phyloP scores from a whole-genome alignment of 768 basidiomycete species.

The Symmetrospora coprosmae region DNA sequence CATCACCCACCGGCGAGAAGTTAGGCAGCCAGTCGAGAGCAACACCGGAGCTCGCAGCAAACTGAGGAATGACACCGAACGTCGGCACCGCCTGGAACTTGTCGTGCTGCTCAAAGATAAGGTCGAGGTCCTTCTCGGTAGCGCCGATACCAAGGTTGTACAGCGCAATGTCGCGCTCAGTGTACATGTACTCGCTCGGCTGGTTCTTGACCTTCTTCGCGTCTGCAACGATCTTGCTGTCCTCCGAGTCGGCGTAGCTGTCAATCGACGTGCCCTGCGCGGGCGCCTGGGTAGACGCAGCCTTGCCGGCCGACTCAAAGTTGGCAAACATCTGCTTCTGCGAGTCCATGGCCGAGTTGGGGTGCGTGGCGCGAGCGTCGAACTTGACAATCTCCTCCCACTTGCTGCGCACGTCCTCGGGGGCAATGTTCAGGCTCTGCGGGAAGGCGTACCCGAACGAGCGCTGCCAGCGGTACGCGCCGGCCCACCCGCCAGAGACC shows the following conservation, averaged over 20 bases:
- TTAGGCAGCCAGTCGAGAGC: constrained; percentile 80
- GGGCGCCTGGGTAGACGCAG: constrained; percentile 25
- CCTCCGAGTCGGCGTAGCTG: constrained; percentile 52
- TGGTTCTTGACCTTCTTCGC: constrained; percentile 52
- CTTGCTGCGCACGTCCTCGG: constrained; percentile 63
- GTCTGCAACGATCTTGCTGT: constrained; percentile 63
- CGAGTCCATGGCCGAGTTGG: constrained; percentile 43
- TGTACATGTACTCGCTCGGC: constrained; percentile 55
- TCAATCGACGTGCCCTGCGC: constrained; percentile 22
- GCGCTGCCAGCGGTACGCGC: constrained; percentile 83
- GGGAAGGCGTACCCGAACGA: constrained; percentile 79
- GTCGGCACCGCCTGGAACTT: constrained; percentile 76
- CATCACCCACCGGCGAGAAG: constrained; percentile 65
- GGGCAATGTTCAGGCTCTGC: constrained; percentile 54
- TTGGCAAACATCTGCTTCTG: constrained; percentile 46
- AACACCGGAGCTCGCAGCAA: constrained; percentile 53
- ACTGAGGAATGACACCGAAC: constrained; percentile 89
- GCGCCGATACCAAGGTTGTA: constrained; percentile 94
- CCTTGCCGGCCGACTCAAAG: constrained; percentile 42
- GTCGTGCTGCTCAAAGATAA: constrained; percentile 80
- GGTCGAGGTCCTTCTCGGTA: constrained; percentile 76
- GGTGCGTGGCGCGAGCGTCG: constrained; percentile 70
- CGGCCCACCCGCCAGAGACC: constrained; percentile 78
- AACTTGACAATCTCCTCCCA: constrained; percentile 78
- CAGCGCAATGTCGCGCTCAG: constrained; percentile 78